A percentile compares a stretch with the other conserved stretches of the same genome.
Evolutionary conservation across 768 basidiomycete genomes (phyloP).

Genomic region (Hericium erinaceus): DNA sequence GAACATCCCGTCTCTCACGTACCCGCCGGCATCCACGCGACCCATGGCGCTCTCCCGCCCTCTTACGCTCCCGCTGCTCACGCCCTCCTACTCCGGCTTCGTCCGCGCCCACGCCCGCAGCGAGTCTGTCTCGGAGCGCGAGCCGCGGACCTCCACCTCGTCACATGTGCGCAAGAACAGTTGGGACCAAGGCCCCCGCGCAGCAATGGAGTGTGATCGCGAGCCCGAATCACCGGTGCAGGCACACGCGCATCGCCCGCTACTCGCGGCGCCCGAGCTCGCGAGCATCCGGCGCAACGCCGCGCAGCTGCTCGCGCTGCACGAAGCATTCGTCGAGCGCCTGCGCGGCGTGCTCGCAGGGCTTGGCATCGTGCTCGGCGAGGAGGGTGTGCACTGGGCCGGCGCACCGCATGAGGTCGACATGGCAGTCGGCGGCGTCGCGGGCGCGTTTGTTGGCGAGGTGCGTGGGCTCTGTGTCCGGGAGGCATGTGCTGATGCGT

Average conservation of each 20-base stretch:
- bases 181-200: background rate
- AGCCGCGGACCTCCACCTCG: background rate
- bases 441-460: constrained; percentile 4
- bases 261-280: constrained; percentile 52
- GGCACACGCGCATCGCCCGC: constrained; percentile 32
- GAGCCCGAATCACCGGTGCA: background rate
- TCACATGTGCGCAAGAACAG: background rate
- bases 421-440: background rate
- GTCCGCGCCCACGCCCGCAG: background rate
- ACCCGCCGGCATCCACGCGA: background rate
- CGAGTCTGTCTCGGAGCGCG: background rate
- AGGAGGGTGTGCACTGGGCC: constrained; percentile 1
- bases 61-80: constrained; percentile 21
- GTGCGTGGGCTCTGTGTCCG: background rate
- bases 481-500: constrained; percentile 5
- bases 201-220: background rate
- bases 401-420: background rate
- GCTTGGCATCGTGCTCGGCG: constrained; percentile 34
- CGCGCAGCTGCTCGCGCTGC: constrained; percentile 54
- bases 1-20: constrained; percentile 21
- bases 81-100: constrained; percentile 21
- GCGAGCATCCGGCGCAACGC: constrained; percentile 49
- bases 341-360: constrained; percentile 39
- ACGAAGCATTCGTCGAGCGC: constrained; percentile 55
- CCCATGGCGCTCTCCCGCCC: no score